A percentile compares a stretch with the other conserved stretches of the same genome.
Evolutionary conservation across 768 basidiomycete species (phyloP).

Genomic region (Boletus rubropictus): DNA sequence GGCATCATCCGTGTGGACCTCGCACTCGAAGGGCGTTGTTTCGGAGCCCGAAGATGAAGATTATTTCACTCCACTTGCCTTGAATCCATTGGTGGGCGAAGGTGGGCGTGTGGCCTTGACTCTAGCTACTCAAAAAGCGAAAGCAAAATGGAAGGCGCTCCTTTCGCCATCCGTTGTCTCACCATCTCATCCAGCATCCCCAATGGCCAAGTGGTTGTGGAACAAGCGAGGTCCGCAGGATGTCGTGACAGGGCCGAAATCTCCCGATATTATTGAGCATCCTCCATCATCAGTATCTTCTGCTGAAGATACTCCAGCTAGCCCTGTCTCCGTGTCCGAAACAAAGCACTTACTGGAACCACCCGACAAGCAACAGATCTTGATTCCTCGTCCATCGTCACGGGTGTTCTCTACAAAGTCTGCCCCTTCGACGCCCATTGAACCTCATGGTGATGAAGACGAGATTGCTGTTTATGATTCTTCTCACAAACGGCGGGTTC

Average conservation of each 20-base stretch:
- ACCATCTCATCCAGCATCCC: slow-evolving; percentile 25
- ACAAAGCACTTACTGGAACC: slow-evolving; percentile 14
- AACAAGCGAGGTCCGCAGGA: slow-evolving; percentile 20
- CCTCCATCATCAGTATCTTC: slow-evolving; percentile 23
- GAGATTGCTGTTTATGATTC: slow-evolving; percentile 74
- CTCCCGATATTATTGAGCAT: slow-evolving; percentile 23
- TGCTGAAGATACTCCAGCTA: slow-evolving; percentile 21
- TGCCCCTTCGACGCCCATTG: slow-evolving; percentile 28
- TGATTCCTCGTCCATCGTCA: slow-evolving; percentile 24
- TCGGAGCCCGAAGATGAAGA: slow-evolving; percentile 41
- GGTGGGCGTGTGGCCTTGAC: slow-evolving; percentile 36
- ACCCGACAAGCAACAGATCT: slow-evolving; percentile 16
- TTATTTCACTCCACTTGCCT: slow-evolving; percentile 26
- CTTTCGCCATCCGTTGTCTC: slow-evolving; percentile 33
- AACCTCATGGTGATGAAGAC: slow-evolving; percentile 35
- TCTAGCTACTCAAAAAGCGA: slow-evolving; percentile 48
- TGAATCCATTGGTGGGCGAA: slow-evolving; percentile 27
- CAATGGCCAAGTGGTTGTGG: slow-evolving; percentile 28
- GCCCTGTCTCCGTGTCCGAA: slow-evolving; percentile 9
- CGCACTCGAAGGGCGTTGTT: slow-evolving; percentile 32
- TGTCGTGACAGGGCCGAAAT: slow-evolving; percentile 9
- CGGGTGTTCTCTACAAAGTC: slow-evolving; percentile 28
- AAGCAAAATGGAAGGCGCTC: slow-evolving; percentile 48
- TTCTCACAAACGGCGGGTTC: slow-evolving; percentile 75
- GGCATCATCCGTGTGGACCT: slow-evolving; percentile 47